phyloP scores from a whole-genome alignment of 2,329 filamentous ascomycete genomes.

The Apiospora marii region DNA sequence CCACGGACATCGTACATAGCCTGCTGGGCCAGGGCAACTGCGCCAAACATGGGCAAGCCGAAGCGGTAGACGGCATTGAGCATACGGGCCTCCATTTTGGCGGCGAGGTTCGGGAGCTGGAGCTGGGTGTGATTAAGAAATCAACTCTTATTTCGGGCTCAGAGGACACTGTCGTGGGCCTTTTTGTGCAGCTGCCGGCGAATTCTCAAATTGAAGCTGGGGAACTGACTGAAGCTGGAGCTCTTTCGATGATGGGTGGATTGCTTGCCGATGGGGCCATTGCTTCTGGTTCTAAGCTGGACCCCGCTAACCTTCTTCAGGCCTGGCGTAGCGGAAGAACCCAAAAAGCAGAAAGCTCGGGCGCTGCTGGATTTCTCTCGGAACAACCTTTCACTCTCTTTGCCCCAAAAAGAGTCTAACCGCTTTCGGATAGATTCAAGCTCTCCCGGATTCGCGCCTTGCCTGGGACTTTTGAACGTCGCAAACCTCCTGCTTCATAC shows the following conservation, averaged over 20 bases:
- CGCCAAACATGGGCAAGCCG: slow-evolving; percentile 78
- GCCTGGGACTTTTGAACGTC: slow-evolving; percentile 41
- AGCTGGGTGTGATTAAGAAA: background rate
- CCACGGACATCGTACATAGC: slow-evolving; percentile 98
- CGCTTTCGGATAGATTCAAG: slow-evolving; percentile 29
- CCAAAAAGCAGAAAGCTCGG: background rate
- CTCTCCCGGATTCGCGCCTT: slow-evolving; percentile 22
- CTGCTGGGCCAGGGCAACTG: slow-evolving; percentile 72
- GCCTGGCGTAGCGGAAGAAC: slow-evolving; percentile 11
- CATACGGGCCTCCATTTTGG: slow-evolving; percentile 55
- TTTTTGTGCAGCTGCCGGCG: slow-evolving; percentile 4
- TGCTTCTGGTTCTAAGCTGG: slow-evolving; percentile 6
- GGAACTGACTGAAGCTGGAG: slow-evolving; percentile 18
- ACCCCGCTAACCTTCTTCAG: background rate
- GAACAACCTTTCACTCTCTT: slow-evolving; percentile 22
- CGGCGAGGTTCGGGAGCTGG: background rate
- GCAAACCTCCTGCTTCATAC: slow-evolving; percentile 35
- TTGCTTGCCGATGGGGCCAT: background rate
- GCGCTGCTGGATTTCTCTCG: background rate
- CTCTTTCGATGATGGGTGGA: slow-evolving; percentile 17
- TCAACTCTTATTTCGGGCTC: background rate
- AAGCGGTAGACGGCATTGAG: slow-evolving; percentile 70
- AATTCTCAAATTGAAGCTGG: slow-evolving; percentile 12
- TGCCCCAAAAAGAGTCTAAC: slow-evolving; percentile 29
- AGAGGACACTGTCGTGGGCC: background rate